Percentiles rank a stretch among this genome's conserved stretches.
These are phyloP conservation scores for Dendrobium huoshanense DNA, from an alignment of 106 monocot genomes.

Conservation along the genomic window DNA sequence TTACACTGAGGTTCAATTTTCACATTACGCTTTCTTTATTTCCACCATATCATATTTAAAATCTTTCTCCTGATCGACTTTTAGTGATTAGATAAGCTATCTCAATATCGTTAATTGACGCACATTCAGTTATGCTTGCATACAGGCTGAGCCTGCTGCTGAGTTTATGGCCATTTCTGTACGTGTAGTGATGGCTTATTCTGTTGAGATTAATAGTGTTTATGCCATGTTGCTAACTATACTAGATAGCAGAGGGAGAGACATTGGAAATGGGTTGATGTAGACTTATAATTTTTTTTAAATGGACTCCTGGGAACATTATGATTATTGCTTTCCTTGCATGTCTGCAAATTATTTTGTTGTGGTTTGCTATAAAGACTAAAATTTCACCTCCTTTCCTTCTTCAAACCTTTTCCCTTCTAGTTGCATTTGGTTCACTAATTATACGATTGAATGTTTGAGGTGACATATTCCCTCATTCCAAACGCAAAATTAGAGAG, in stretches of 20 bases:
- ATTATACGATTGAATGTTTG: neutral
- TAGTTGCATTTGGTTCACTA: neutral
- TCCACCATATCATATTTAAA: neutral
- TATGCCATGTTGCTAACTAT: too few species aligned
- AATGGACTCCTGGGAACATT: neutral
- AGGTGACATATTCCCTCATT: too few species aligned
- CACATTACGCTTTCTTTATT: neutral
- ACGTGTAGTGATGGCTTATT: too few species aligned
- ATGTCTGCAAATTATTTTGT: neutral
- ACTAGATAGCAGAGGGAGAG: neutral
- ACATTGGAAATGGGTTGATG: neutral
- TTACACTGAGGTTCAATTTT: slow-evolving; percentile 50
- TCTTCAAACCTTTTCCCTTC: neutral
- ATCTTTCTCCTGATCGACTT: neutral
- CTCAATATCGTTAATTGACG: neutral
- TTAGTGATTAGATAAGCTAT: neutral
- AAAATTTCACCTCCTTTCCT: neutral
- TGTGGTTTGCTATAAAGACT: neutral
- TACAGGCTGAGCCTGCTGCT: neutral
- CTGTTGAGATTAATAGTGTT: neutral
- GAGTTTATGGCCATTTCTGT: neutral
- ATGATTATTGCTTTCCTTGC: neutral
- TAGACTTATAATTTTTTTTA: neutral
- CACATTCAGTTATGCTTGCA: neutral
- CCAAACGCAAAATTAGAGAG: too few species aligned